phyloP scores from a whole-genome alignment of 495 filamentous ascomycete genomes.

The Hyaloscypha bicolor region DNA sequence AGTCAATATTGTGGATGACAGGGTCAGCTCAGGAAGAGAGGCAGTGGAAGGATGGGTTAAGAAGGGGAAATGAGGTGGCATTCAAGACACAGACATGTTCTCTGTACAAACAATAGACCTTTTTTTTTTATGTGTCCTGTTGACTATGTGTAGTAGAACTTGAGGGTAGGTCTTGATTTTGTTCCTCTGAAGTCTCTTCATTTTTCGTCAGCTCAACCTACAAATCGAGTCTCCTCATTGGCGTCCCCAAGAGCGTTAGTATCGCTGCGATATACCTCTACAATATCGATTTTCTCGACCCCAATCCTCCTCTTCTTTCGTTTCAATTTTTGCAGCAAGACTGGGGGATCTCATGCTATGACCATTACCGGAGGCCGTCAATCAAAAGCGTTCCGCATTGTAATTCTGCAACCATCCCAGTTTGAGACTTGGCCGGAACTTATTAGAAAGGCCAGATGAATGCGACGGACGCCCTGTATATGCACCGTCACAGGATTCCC shows the following conservation, averaged over 20 bases:
- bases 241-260: too few relatives aligned
- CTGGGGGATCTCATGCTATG: too few relatives aligned
- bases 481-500: background rate
- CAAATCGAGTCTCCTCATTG: too few relatives aligned
- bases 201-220: background rate
- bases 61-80: slow-evolving; percentile 66
- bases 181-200: background rate
- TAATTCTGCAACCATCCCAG: too few relatives aligned
- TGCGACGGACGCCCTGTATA: background rate
- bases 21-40: slow-evolving; percentile 70
- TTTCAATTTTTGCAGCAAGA: too few relatives aligned
- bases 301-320: too few relatives aligned
- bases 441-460: background rate
- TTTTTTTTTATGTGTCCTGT: slow-evolving; percentile 2
- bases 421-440: too few relatives aligned
- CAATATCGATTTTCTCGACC: too few relatives aligned
- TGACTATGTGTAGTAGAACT: background rate
- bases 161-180: background rate
- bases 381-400: too few relatives aligned
- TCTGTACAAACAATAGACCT: slow-evolving; percentile 35
- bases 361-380: too few relatives aligned
- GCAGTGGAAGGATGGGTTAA: slow-evolving; percentile 84
- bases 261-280: too few relatives aligned
- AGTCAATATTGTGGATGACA: slow-evolving; percentile 73
- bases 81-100: slow-evolving; percentile 8